Percentiles rank a stretch among this genome's conserved stretches.
Evolutionary conservation across 805 yeast genomes (phyloP).

Genomic region (Candida chilensis): DNA sequence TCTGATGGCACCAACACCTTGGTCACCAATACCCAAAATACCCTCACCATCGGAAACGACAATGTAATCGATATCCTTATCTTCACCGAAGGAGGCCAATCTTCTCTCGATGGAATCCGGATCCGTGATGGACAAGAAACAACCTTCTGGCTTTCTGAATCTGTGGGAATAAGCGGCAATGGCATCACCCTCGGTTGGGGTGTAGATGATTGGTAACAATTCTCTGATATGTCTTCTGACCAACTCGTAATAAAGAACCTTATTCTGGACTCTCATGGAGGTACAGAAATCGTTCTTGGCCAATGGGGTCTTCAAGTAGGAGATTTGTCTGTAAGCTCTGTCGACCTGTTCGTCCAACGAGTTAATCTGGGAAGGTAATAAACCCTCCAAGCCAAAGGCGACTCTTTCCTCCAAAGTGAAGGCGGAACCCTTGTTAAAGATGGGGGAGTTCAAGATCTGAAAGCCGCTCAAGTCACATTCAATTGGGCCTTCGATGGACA

Average conservation of each 20-base stretch:
- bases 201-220: constrained; percentile 37
- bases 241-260: constrained; percentile 35
- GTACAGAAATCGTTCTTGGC: constrained; percentile 38
- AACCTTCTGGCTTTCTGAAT: constrained; percentile 37
- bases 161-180: constrained; percentile 34
- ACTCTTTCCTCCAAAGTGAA: constrained; percentile 29
- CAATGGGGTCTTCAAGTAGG: constrained; percentile 31
- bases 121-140: constrained; percentile 29
- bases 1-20: constrained; percentile 34
- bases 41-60: constrained; percentile 39
- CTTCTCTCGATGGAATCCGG: constrained; percentile 31
- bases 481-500: constrained; percentile 36
- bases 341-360: constrained; percentile 35
- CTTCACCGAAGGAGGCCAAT: constrained; percentile 30
- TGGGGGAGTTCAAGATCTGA: constrained; percentile 30
- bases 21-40: constrained; percentile 38
- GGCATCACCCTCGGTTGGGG: constrained; percentile 41
- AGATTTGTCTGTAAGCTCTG: constrained; percentile 33
- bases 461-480: constrained; percentile 35
- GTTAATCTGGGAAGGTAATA: constrained; percentile 29
- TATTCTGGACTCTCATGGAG: constrained; percentile 35
- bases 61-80: constrained; percentile 35
- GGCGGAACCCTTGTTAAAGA: constrained; percentile 38
- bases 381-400: constrained; percentile 28
- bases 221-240: constrained; percentile 36